phyloP scores from a whole-genome alignment of 768 basidiomycete genomes.

The Tricholomella constricta region DNA sequence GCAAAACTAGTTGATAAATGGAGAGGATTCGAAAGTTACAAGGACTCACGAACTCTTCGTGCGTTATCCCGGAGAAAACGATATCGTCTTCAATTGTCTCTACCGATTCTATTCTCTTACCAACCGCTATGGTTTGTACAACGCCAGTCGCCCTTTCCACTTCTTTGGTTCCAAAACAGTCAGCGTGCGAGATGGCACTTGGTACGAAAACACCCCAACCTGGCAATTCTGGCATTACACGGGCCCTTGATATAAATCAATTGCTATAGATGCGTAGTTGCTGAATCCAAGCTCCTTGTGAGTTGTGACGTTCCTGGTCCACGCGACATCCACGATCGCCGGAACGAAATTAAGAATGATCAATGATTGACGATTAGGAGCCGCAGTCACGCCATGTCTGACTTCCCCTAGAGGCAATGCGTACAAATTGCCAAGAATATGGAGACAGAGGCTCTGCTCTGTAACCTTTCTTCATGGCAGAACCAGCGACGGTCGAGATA shows the following conservation, averaged over 20 bases:
- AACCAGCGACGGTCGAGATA: neutral
- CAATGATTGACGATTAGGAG: no score
- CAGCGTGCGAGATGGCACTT: neutral
- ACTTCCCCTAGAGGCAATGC: no score
- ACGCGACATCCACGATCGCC: no score
- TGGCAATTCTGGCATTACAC: conserved; percentile 64
- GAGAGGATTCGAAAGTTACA: neutral
- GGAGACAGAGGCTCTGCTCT: neutral
- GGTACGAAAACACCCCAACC: conserved; percentile 31
- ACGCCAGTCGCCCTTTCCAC: conserved; percentile 69
- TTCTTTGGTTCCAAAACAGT: conserved; percentile 42
- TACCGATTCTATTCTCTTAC: conserved; percentile 55
- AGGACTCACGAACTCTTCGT: conserved; percentile 61
- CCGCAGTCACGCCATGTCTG: no score
- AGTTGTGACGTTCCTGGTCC: no score
- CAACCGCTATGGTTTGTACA: conserved; percentile 50
- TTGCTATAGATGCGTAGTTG: no score
- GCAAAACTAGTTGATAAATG: conserved; percentile 8
- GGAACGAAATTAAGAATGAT: no score
- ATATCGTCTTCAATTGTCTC: conserved; percentile 62
- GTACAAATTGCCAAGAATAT: no score
- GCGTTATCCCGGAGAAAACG: conserved; percentile 59
- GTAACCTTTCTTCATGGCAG: neutral
- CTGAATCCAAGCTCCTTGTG: no score
- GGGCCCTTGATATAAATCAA: no score